A percentile compares a stretch with the other conserved stretches of the same genome.
These are phyloP conservation scores for Dioscorea dumetorum DNA, from an alignment of 106 monocot genomes.

Conservation along the genomic window DNA sequence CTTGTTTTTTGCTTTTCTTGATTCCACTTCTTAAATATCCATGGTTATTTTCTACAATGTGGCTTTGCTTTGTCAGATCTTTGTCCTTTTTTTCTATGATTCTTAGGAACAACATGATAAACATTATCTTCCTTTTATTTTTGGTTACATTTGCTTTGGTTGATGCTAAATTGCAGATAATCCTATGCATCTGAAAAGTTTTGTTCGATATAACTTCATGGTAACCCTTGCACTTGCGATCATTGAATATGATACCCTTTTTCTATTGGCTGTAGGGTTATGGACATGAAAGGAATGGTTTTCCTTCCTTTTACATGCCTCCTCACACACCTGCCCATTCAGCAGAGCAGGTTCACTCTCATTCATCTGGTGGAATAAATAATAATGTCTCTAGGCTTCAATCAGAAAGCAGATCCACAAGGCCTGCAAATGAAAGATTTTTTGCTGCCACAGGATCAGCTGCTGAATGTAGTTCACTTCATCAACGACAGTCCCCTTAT, in stretches of 20 bases:
- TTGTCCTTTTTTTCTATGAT: too few relatives aligned
- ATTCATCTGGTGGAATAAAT: slow-evolving; percentile 2
- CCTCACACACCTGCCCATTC: slow-evolving; percentile 6
- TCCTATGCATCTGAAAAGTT: too few relatives aligned
- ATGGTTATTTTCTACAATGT: too few relatives aligned
- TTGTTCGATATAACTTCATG: too few relatives aligned
- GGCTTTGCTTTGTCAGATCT: too few relatives aligned
- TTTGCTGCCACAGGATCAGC: slow-evolving; percentile 3
- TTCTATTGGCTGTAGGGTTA: slow-evolving; percentile 8
- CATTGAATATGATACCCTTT: background rate
- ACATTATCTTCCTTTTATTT: too few relatives aligned
- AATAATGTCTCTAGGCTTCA: background rate
- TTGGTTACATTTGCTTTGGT: too few relatives aligned
- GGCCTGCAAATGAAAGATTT: background rate
- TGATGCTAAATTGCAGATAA: too few relatives aligned
- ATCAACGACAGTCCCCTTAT: background rate
- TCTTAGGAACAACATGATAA: too few relatives aligned
- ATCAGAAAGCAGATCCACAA: slow-evolving; percentile 6
- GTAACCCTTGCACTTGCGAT: too few relatives aligned
- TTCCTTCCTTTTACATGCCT: slow-evolving; percentile 6
- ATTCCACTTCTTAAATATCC: too few relatives aligned
- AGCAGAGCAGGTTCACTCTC: slow-evolving; percentile 4
- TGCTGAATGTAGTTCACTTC: slow-evolving; percentile 14
- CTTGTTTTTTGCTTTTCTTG: too few relatives aligned
- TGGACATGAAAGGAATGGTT: slow-evolving; percentile 5